Base-by-base conservation (phyloP, 2,329 filamentous ascomycete species). In the Arthrobotrys sphaeroides region DNA sequence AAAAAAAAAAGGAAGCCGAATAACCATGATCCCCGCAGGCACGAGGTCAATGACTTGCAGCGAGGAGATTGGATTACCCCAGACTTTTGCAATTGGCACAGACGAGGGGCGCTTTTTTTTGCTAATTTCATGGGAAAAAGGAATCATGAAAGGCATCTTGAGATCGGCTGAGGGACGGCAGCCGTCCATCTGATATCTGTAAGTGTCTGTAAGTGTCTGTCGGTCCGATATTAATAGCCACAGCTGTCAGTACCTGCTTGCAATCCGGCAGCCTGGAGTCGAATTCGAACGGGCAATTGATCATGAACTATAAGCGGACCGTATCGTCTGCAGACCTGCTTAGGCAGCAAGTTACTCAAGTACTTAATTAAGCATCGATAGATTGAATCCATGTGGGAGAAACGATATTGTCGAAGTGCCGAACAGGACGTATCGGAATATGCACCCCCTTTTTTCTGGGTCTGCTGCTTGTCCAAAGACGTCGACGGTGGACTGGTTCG, bases 11-110 rank as follows among this genome's bases (percentile, higher is more conserved):
- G 13, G 13, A 24, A 62, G 45, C 66, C 66, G 43, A 62, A 70
- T 62, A 70, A 57, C 67, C 59, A 47, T 33, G 57, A 72, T 64
- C 67, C 67, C 28, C 47, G 67, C 47, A 42, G 28, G 51, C 64
- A 75, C 72, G 72, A 75, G 51, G 72, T 47, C 64, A 64, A 75
- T 75, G 72, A 75, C 72, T 75, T 75, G 72, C 72, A 75, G 64
- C 36, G 16, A 22, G 16, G 24, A 22, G n/a, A 33, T 60, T 70
- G 38, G 26, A 49, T 64, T 64, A 72, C 67, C 67, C 67, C 67
- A 59, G 67, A 72, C 67, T 72, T 72, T 64, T 45, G 22, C 38
- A 55, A 31, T 33, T 36, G 55, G 55, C 66, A 43, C 51, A 61
- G 42, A 59, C 66, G 66, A 53, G 20, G 22, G 66, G 55, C 45